Base-by-base conservation (phyloP, 225 moss, liverwort and hornwort genomes). In the Asterella californica region DNA sequence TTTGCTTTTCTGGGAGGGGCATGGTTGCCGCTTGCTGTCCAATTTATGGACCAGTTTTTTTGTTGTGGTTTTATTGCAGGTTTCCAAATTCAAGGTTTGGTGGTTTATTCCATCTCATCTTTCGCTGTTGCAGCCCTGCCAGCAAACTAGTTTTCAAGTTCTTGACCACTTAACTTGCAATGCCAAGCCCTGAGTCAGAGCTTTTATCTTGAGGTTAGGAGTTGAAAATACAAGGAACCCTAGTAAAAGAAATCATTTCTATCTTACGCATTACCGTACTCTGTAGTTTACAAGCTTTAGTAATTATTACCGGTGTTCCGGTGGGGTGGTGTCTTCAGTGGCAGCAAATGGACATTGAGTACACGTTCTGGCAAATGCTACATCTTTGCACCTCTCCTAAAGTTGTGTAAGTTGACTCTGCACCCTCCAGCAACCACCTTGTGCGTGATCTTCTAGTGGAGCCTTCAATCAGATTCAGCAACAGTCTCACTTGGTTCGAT, bases 341-440 rank as follows among this genome's bases (percentile, higher is more conserved):
- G 84, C 91, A 91, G 85, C 96, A 97, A 93, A 97, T 97, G 97
- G 94, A 97, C 79, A 88, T 94, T 85, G 97, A 97, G 86, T 94
- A 93, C 84, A 97, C 97, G n/a, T 97, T 97, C 70, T 97, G 97
- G 97, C 97, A 97, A 90, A 97, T 97, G 97, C 89, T 97, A 87
- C 89, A 97, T 81, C 94, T 97, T 33, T 97, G 97, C 81, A 93
- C 93, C 47, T 97, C 97, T 76, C 94, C 97, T 80, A 94, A 94
- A 97, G 92, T 97, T 88, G 94, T 97, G 96, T 97, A 85, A 91
- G 93, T 90, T 75, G 52, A 59, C 38, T 25, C 75, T 52, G 25
- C 57, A 76, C 75, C 59, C 37, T 17, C 59, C 14, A 0, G 42
- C 14, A 38, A 21, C 10, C n/a, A n/a, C n/a, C n/a, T n/a, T 50